phyloP scores from a whole-genome alignment of 768 basidiomycete genomes.

The Mycena latifolia region DNA sequence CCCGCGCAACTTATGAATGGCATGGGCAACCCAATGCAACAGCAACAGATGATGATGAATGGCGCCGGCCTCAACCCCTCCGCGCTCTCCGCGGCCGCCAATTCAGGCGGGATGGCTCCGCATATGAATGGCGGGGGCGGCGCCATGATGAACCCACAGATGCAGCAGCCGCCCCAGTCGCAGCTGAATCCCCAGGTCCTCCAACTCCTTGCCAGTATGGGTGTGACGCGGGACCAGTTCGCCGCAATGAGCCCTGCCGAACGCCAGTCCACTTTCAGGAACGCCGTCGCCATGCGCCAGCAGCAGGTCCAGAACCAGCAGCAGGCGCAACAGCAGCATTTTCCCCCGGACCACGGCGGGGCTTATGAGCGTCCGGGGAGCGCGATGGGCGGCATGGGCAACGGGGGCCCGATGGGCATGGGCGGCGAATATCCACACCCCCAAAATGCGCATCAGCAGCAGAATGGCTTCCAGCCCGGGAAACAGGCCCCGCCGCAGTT shows the following conservation, averaged over 20 bases:
- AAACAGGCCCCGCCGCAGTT: conserved; percentile 32
- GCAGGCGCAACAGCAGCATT: conserved; percentile 28
- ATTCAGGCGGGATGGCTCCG: conserved; percentile 18
- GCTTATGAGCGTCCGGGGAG: conserved; percentile 28
- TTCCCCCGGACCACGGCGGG: conserved; percentile 7
- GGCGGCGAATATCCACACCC: conserved; percentile 24
- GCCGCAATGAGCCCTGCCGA: conserved; percentile 23
- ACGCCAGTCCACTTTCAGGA: conserved; percentile 4
- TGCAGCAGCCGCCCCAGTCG: conserved; percentile 12
- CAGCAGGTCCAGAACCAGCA: conserved; percentile 23
- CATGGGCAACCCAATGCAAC: conserved; percentile 28
- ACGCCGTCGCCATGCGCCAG: not conserved
- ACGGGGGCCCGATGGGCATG: conserved; percentile 13
- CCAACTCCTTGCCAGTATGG: conserved; percentile 20
- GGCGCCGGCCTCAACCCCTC: conserved; percentile 26
- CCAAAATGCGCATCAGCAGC: conserved; percentile 17
- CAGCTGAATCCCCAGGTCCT: conserved; percentile 14
- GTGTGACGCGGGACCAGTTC: conserved; percentile 34
- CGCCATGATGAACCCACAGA: conserved; percentile 20
- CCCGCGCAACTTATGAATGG: conserved; percentile 32
- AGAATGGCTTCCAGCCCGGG: conserved; percentile 24
- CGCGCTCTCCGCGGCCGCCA: conserved; percentile 27
- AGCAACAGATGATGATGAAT: conserved; percentile 31
- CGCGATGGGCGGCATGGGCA: conserved; percentile 31
- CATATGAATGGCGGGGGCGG: conserved; percentile 15